Base-by-base conservation (phyloP, 257 asterid species). In the Sherardia arvensis region DNA sequence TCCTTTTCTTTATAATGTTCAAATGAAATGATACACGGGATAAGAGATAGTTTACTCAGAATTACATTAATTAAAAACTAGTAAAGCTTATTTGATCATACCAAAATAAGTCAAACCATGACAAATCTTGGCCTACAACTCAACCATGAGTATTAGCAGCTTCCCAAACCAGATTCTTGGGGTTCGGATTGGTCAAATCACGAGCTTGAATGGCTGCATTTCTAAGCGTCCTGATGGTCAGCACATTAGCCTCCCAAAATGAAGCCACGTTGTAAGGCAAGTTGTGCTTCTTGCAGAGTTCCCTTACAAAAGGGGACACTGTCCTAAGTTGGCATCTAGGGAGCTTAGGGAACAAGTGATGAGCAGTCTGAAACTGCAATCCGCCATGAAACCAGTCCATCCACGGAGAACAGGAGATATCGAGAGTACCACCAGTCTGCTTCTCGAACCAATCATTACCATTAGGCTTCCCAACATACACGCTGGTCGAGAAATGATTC, bases 311-410 rank as follows among this genome's bases (percentile, higher is more conserved):
- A 0, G 98, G 96, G 0, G 98, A 77, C 17, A 91, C 55, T 59
- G 51, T 75, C 43, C 98, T 68, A 1, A 88, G 92, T 4, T 91
- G 90, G 78, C 81, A 51, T 12, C 94, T 80, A 0, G 98, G 98
- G 63, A 91, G 55, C 21, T 83, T 80, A 26, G 98, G 98, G 47
- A 91, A 88, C 84, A 91, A 56, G 68, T 91, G 98, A 61, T 91
- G 98, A 74, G 76, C 98, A 11, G 78, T 48, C 72, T 91, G 98
- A 57, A 88, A 91, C 68, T 91, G 98, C 77, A 91, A 61, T 34
- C 98, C 98, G 53, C 98, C 98, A 23, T 91, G 98, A 53, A 91
- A 91, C 96, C 98, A 91, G 69, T 91, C 98, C 98, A 91, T 86
- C 98, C 98, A 86, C 20, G 91, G 48, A 0, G 91, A 58, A 66